phyloP scores from a whole-genome alignment of 495 filamentous ascomycete genomes.

The Amphirosellinia nigrospora region DNA sequence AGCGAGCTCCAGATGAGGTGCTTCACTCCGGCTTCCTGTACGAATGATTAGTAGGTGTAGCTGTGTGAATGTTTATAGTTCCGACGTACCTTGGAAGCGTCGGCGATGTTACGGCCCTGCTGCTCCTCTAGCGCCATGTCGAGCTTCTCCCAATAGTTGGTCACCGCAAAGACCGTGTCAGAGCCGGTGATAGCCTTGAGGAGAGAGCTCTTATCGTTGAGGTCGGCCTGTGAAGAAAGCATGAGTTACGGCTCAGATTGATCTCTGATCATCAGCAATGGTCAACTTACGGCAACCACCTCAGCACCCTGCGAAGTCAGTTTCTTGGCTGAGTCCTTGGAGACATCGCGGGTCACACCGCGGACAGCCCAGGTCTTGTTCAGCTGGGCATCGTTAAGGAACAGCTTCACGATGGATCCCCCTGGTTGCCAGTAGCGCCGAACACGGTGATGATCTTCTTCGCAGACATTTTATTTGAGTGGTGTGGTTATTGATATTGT shows the following conservation, averaged over 20 bases:
- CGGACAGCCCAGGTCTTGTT: conserved; percentile 59
- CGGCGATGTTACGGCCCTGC: conserved; percentile 64
- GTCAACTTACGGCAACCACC: conserved; percentile 36
- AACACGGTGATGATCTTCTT: conserved; percentile 62
- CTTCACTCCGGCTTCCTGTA: conserved; percentile 49
- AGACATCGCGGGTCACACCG: conserved; percentile 61
- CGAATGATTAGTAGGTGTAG: neutral
- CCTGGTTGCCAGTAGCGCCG: conserved; percentile 69
- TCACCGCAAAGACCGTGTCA: conserved; percentile 63
- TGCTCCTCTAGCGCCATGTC: conserved; percentile 54
- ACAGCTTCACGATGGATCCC: conserved; percentile 60
- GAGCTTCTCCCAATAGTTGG: conserved; percentile 60
- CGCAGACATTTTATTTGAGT: conserved; percentile 52
- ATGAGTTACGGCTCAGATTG: conserved; percentile 1
- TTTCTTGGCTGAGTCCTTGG: conserved; percentile 50
- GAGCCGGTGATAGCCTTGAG: conserved; percentile 58
- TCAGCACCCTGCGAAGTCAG: conserved; percentile 52
- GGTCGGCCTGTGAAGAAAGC: conserved; percentile 50
- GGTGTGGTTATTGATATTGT: conserved; percentile 42
- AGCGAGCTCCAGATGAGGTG: conserved; percentile 60
- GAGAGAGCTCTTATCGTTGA: conserved; percentile 56
- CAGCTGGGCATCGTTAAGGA: conserved; percentile 58
- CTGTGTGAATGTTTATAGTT: neutral
- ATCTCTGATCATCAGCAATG: neutral
- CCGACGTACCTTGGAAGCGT: conserved; percentile 52